A percentile compares a stretch with the other conserved stretches of the same genome.
Conservation (phyloP, 352 stramenopile species). For the Aphanomyces astaci region DNA sequence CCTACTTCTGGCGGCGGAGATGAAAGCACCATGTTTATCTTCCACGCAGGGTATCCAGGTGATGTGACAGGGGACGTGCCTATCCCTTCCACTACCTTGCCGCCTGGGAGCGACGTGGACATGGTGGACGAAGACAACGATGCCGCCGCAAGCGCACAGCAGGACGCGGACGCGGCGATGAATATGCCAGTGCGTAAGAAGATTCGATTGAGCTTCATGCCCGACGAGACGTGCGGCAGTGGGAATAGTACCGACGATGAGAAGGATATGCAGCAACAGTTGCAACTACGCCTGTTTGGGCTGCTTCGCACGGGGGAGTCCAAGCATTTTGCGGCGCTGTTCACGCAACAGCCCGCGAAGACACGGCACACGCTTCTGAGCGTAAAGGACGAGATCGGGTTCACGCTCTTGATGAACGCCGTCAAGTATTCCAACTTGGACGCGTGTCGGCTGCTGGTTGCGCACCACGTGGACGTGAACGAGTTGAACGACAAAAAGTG, state of each 20-base stretch:
- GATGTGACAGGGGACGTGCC: not conserved
- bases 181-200: constrained; percentile 23
- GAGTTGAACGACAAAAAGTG: constrained; percentile 76
- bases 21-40: no score
- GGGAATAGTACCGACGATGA: constrained; percentile 23
- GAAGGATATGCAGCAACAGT: constrained; percentile 18
- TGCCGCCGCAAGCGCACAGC: not conserved
- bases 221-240: constrained; percentile 20
- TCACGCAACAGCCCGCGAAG: constrained; percentile 8
- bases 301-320: constrained; percentile 4
- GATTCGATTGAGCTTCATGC: constrained; percentile 21
- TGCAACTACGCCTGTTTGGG: constrained; percentile 16
- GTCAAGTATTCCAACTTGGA: constrained; percentile 52
- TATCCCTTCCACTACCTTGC: not conserved
- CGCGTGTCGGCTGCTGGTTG: constrained; percentile 52
- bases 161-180: constrained; percentile 6
- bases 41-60: no score
- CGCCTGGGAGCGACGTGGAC: not conserved
- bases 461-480: constrained; percentile 74
- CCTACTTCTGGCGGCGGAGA: no score
- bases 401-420: constrained; percentile 77
- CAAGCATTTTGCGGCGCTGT: constrained; percentile 13
- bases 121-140: not conserved
- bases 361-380: constrained; percentile 1
- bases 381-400: constrained; percentile 58